These are phyloP conservation scores for Botrytis squamosa DNA, from an alignment of 2,329 filamentous ascomycete species.

Conservation along the genomic window DNA sequence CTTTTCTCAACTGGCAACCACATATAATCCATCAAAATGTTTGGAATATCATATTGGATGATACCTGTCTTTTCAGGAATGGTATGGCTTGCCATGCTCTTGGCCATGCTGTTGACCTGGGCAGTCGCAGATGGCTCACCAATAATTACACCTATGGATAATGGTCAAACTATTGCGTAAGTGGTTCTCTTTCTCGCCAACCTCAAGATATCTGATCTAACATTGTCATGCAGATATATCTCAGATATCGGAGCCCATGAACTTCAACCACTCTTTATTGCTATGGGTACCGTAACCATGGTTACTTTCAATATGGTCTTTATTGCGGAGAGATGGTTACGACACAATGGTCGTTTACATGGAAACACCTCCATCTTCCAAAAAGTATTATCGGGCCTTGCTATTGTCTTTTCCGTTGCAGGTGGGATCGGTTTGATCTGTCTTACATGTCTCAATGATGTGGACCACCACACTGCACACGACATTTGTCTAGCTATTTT, in stretches of 20 bases:
- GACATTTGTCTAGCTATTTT: conserved; percentile 76
- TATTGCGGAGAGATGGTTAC: conserved; percentile 75
- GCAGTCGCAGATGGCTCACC: conserved; percentile 48
- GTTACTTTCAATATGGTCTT: conserved; percentile 79
- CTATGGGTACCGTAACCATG: conserved; percentile 66
- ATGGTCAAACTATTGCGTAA: conserved; percentile 50
- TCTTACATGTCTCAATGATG: conserved; percentile 79
- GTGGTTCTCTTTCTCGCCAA: conserved; percentile 36
- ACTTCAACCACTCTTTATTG: conserved; percentile 75
- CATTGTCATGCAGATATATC: conserved; percentile 60
- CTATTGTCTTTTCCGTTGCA: conserved; percentile 65
- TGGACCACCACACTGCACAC: conserved; percentile 63
- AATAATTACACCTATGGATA: conserved; percentile 59
- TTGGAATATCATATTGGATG: conserved; percentile 21
- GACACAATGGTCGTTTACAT: conserved; percentile 74
- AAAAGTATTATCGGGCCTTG: conserved; percentile 58
- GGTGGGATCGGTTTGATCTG: conserved; percentile 79
- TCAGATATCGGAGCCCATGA: conserved; percentile 60
- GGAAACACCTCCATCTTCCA: conserved; percentile 65
- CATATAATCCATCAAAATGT: conserved; percentile 12
- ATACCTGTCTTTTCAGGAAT: conserved; percentile 28
- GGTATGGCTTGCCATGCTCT: conserved; percentile 32
- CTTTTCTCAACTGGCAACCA: neutral
- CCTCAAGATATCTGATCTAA: neutral
- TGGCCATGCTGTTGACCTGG: conserved; percentile 52